Percentiles rank a stretch among this genome's conserved stretches.
These are phyloP conservation scores for Apiotrichum akiyoshidainum DNA, from an alignment of 1,284 basidiomycete genomes.

Conservation along the genomic window DNA sequence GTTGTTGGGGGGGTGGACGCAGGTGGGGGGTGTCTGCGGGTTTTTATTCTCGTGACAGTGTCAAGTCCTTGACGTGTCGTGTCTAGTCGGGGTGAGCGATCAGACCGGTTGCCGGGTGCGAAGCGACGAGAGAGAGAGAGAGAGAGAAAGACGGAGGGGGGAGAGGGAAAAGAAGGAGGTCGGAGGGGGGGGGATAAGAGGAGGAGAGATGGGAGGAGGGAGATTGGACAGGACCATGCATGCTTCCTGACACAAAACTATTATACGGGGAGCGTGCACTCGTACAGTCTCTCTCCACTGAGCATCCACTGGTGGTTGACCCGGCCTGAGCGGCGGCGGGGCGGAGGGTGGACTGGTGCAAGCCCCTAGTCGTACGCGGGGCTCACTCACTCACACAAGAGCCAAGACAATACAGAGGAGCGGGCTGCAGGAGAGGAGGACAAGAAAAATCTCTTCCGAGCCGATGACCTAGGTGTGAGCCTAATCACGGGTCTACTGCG, in stretches of 20 bases:
- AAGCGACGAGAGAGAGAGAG: neutral
- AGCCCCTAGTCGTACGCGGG: too few species aligned
- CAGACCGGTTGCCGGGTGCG: neutral
- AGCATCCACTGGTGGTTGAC: neutral
- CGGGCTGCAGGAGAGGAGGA: too few species aligned
- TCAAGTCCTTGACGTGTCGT: neutral
- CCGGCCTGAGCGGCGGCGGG: neutral
- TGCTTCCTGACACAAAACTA: neutral
- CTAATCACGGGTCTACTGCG: too few species aligned
- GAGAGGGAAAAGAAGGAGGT: neutral
- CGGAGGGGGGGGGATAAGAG: neutral
- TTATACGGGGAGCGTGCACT: neutral
- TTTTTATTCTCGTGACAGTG: neutral
- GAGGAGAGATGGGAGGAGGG: constrained; percentile 7
- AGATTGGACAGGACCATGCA: neutral
- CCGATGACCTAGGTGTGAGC: too few species aligned
- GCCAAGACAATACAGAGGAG: too few species aligned
- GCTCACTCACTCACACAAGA: too few species aligned
- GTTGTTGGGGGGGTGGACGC: neutral
- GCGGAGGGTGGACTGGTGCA: neutral
- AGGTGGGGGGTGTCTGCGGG: neutral
- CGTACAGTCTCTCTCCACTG: too few species aligned
- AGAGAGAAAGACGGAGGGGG: neutral
- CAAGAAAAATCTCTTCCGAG: too few species aligned
- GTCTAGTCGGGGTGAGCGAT: neutral